Evolutionary conservation across 129 eudicot species (phyloP).

Genomic region (Artemisia tridentata): DNA sequence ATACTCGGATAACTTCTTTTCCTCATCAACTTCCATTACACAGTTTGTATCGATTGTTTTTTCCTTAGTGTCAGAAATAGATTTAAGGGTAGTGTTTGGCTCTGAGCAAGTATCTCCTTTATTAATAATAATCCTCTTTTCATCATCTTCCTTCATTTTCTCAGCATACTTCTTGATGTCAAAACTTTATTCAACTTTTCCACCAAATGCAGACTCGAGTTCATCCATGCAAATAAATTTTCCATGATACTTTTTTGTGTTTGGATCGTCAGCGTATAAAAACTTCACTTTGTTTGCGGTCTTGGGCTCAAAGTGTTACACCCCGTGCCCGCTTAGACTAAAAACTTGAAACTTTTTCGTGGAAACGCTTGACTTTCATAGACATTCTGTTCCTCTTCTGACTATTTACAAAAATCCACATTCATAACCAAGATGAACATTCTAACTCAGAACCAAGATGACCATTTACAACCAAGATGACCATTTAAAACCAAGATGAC

Average conservation of each 20-base stretch:
- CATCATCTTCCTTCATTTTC: slow-evolving; percentile 84
- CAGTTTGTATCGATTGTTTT: slow-evolving; percentile 30
- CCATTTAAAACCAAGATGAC: too few species aligned
- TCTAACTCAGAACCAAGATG: too few species aligned
- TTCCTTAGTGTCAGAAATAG: slow-evolving; percentile 17
- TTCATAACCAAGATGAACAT: too few species aligned
- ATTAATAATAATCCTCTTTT: slow-evolving; percentile 41
- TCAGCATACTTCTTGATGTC: slow-evolving; percentile 68
- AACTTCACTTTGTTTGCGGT: slow-evolving; percentile 88
- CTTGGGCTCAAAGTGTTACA: too few species aligned
- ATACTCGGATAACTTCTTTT: slow-evolving; percentile 18
- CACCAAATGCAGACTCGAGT: slow-evolving; percentile 80
- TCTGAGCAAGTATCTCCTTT: slow-evolving; percentile 24
- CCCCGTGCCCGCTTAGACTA: too few species aligned
- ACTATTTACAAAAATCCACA: too few species aligned
- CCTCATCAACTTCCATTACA: slow-evolving; percentile 31
- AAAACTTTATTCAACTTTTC: slow-evolving; percentile 50
- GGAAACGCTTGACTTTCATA: too few species aligned
- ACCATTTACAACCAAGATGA: too few species aligned
- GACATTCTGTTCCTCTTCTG: too few species aligned
- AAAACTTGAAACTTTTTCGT: too few species aligned
- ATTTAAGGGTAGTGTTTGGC: slow-evolving; percentile 21
- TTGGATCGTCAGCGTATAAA: slow-evolving; percentile 62
- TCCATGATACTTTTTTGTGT: slow-evolving; percentile 57
- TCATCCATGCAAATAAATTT: slow-evolving; percentile 65